These are phyloP conservation scores for Tagetes patula DNA, from an alignment of 129 eudicot genomes.

Conservation along the genomic window DNA sequence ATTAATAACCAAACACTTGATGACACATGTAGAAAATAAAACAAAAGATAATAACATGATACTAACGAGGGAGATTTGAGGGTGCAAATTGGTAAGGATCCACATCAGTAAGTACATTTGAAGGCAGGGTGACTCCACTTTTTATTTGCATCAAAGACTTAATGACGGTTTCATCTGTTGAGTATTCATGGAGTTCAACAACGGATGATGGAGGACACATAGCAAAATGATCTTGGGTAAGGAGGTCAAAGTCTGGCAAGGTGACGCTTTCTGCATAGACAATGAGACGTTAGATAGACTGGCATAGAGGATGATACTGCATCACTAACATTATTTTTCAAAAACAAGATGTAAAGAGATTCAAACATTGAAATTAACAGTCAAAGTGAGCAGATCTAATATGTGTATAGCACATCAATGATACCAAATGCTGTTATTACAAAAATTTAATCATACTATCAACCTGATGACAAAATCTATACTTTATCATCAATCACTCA, in stretches of 20 bases:
- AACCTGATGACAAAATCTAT: slow-evolving; percentile 4
- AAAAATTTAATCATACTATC: slow-evolving; percentile 3
- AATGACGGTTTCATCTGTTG: slow-evolving; percentile 45
- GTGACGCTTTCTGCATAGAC: slow-evolving; percentile 21
- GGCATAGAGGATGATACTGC: slow-evolving; percentile 13
- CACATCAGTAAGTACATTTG: slow-evolving; percentile 44
- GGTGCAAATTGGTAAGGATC: slow-evolving; percentile 61
- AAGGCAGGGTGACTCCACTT: slow-evolving; percentile 42
- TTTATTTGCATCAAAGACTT: slow-evolving; percentile 30
- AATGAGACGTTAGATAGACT: slow-evolving; percentile 10
- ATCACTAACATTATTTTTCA: background rate
- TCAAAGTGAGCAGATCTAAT: no score
- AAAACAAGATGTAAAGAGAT: background rate
- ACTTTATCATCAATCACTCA: slow-evolving; percentile 15
- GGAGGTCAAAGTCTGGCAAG: slow-evolving; percentile 10
- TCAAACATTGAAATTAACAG: no score
- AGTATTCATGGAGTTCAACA: slow-evolving; percentile 29
- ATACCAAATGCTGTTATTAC: background rate
- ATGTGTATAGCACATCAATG: background rate
- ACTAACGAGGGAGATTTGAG: slow-evolving; percentile 64
- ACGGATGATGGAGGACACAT: slow-evolving; percentile 60
- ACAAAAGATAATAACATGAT: background rate
- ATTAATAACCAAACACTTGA: slow-evolving; percentile 8
- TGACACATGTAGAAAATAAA: background rate
- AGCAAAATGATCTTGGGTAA: slow-evolving; percentile 13